Percentiles rank a stretch among this genome's conserved stretches.
These are phyloP conservation scores for Leonotis leonurus DNA, from an alignment of 257 asterid species.

Conservation along the genomic window DNA sequence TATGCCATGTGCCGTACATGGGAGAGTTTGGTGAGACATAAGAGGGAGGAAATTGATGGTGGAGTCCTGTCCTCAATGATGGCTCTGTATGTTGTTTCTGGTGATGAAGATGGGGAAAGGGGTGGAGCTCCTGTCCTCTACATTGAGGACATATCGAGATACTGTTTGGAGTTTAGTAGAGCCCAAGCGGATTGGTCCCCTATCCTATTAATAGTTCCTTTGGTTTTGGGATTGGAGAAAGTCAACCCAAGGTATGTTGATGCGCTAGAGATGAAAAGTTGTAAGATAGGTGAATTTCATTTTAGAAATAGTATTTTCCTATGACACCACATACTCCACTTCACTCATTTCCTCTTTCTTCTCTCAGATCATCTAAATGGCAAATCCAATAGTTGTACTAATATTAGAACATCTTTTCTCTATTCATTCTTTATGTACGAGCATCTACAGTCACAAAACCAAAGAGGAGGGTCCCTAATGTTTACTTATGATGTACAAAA, in stretches of 20 bases:
- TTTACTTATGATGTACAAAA: neutral
- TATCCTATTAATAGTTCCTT: conserved; percentile 73
- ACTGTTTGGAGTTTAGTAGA: conserved; percentile 41
- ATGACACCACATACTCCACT: neutral
- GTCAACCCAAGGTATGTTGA: conserved; percentile 73
- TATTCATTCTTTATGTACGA: conserved; percentile 2
- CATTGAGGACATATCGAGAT: conserved; percentile 52
- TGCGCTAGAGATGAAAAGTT: neutral
- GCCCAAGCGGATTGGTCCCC: conserved; percentile 64
- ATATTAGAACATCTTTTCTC: neutral
- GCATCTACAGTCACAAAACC: conserved; percentile 3
- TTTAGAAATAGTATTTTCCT: neutral
- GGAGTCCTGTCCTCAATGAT: conserved; percentile 40
- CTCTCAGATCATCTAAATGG: neutral
- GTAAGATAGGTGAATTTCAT: neutral
- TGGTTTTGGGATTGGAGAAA: conserved; percentile 95
- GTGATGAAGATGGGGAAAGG: conserved; percentile 97
- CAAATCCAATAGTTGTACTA: neutral
- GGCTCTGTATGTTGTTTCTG: conserved; percentile 82
- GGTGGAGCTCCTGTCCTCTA: conserved; percentile 98
- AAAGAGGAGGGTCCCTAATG: neutral
- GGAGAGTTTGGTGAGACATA: conserved; percentile 65
- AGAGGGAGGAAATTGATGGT: conserved; percentile 31
- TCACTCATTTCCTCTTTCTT: neutral
- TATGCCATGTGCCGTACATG: conserved; percentile 98